phyloP scores from a whole-genome alignment of 2,329 filamentous ascomycete genomes.

The Keithomyces neogunnii region DNA sequence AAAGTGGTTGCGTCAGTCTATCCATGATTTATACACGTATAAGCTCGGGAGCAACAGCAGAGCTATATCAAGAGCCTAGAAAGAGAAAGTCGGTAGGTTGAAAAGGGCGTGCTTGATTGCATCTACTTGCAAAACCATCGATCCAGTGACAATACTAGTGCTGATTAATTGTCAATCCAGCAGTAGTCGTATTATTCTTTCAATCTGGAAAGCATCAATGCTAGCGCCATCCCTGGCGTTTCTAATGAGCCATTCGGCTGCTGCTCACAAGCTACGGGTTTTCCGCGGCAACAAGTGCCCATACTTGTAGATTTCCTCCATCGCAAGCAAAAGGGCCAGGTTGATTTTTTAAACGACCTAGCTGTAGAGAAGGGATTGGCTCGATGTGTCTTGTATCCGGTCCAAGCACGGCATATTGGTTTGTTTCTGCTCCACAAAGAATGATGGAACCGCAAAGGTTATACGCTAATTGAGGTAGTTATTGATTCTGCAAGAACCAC shows the following conservation, averaged over 20 bases:
- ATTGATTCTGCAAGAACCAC: background rate
- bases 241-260: slow-evolving; percentile 1
- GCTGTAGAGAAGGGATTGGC: background rate
- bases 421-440: background rate
- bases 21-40: background rate
- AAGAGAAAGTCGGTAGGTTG: background rate
- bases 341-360: background rate
- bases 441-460: background rate
- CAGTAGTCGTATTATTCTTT: background rate
- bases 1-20: background rate
- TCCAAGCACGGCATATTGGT: background rate
- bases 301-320: background rate
- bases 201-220: slow-evolving; percentile 1
- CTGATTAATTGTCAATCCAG: background rate
- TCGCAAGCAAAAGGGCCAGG: background rate
- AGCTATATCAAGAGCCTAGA: background rate
- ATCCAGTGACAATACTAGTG: background rate
- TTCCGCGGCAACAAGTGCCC: background rate
- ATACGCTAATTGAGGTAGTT: background rate
- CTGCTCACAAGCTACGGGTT: background rate
- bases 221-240: background rate
- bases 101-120: slow-evolving; percentile 1
- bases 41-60: background rate
- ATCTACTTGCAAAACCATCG: background rate
- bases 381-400: background rate